Conservation (phyloP, 805 yeast genomes). For the Ogataea ganodermae region DNA sequence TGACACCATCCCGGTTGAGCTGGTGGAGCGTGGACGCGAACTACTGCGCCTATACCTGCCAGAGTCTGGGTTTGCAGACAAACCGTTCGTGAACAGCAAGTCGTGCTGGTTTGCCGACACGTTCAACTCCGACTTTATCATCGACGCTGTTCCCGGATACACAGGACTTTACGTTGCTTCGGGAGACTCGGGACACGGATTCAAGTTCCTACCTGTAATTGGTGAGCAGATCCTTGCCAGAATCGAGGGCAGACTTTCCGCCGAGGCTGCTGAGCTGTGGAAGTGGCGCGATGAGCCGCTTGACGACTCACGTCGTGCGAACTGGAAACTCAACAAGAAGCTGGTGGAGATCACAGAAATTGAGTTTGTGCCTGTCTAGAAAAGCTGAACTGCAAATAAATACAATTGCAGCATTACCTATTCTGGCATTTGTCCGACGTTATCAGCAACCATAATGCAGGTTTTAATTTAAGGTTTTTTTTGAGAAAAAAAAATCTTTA, state of each 20-base stretch:
- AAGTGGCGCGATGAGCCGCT: constrained; percentile 32
- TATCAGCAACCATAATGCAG: too few relatives aligned
- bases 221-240: constrained; percentile 42
- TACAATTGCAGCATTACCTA: not conserved
- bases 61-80: constrained; percentile 34
- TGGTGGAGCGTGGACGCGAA: constrained; percentile 31
- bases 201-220: constrained; percentile 47
- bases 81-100: constrained; percentile 36
- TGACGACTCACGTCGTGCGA: constrained; percentile 1
- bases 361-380: constrained; percentile 7
- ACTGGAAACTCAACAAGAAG: constrained; percentile 20
- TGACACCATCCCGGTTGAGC: constrained; percentile 41
- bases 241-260: constrained; percentile 33
- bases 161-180: constrained; percentile 41
- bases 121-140: constrained; percentile 41
- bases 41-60: constrained; percentile 41
- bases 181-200: constrained; percentile 53
- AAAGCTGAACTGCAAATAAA: not conserved
- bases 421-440: too few relatives aligned
- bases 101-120: constrained; percentile 45
- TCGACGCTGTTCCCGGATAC: constrained; percentile 40
- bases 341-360: constrained; percentile 13
- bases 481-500: not conserved
- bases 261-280: constrained; percentile 33
- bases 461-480: too few relatives aligned